Base-by-base conservation (phyloP, 495 filamentous ascomycete species). In the Aspergillus ostianus region DNA sequence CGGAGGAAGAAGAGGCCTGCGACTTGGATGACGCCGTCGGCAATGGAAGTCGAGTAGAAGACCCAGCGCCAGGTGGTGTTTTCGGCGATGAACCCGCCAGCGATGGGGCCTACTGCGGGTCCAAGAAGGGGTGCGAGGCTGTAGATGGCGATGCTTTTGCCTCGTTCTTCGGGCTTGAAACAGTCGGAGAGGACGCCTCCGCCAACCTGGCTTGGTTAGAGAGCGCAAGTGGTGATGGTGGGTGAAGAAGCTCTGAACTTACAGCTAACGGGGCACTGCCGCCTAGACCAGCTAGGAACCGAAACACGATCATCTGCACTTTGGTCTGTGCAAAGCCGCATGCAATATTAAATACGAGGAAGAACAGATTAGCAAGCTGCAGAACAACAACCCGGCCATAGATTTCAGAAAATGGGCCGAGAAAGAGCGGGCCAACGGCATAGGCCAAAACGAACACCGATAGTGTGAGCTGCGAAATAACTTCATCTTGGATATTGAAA, bases 391-490 rank as follows among this genome's bases (percentile, higher is more conserved):
- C 73, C 36, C 90, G 80, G 0, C 90, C 90, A 59, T 90, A 91
- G 17, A 92, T 85, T 68, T 94, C 90, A 12, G 82, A 87, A 7
- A 93, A 71, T 0, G 90, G 90, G 0, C 86, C 87, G 12, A 92
- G 73, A 47, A 92, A 69, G 18, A 93, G 66, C 0, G 90, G 89
- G 6, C 84, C 87, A 9, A 90, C 69, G 4, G 86, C 86, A 67
- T 90, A 94, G 10, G 88, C 90, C 4, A 93, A 79, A 15, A 93
- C 73, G 70, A 93, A 93, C 60, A 90, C 79, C 0, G 87, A 90
- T 44, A 94, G 71, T 0, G 81, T 83, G 41, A 93, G 72, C 26
- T 85, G 77, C 18, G 76, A 76, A 51, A 85, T 71, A 20, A 87
- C 75, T 61, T 77, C 62, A 30, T 80, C 79, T 0, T 70, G 76